phyloP scores from a whole-genome alignment of 352 stramenopile genomes.

The Globisporangium cederbergense region DNA sequence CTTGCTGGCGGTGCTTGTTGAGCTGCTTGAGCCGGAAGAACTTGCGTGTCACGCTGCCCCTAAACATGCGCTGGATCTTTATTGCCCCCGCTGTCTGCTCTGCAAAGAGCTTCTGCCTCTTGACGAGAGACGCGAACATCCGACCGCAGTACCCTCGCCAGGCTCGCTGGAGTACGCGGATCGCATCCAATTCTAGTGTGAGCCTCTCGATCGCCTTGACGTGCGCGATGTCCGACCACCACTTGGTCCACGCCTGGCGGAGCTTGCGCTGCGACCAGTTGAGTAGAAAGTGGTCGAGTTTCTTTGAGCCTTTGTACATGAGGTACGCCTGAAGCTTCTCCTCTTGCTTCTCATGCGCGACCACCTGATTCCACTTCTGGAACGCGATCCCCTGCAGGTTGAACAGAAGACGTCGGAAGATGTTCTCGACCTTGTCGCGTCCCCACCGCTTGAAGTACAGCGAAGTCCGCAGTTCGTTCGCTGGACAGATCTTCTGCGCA shows the following conservation, averaged over 20 bases:
- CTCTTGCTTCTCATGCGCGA: conserved; percentile 63
- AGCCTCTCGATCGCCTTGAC: conserved; percentile 50
- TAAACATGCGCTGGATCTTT: conserved; percentile 63
- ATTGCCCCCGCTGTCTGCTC: conserved; percentile 36
- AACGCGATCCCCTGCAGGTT: conserved; percentile 67
- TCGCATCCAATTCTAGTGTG: conserved; percentile 44
- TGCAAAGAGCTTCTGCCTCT: conserved; percentile 36
- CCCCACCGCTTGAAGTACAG: conserved; percentile 84
- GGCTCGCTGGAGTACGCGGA: conserved; percentile 56
- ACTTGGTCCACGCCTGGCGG: conserved; percentile 63
- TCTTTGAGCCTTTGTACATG: conserved; percentile 78
- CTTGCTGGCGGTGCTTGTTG: conserved; percentile 32
- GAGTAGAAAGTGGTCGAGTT: conserved; percentile 62
- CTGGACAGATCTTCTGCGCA: conserved; percentile 66
- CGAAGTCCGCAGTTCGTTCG: conserved; percentile 55
- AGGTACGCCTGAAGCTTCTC: conserved; percentile 71
- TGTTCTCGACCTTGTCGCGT: conserved; percentile 67
- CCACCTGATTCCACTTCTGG: conserved; percentile 44
- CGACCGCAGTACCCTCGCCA: conserved; percentile 48
- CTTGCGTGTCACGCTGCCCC: conserved; percentile 50
- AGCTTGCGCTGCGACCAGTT: conserved; percentile 74
- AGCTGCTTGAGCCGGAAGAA: conserved; percentile 60
- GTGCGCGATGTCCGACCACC: conserved; percentile 52
- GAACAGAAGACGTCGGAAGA: conserved; percentile 67
- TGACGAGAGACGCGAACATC: conserved; percentile 43